These are phyloP conservation scores for Aphanomyces cochlioides DNA, from an alignment of 352 stramenopile species.

Conservation along the genomic window DNA sequence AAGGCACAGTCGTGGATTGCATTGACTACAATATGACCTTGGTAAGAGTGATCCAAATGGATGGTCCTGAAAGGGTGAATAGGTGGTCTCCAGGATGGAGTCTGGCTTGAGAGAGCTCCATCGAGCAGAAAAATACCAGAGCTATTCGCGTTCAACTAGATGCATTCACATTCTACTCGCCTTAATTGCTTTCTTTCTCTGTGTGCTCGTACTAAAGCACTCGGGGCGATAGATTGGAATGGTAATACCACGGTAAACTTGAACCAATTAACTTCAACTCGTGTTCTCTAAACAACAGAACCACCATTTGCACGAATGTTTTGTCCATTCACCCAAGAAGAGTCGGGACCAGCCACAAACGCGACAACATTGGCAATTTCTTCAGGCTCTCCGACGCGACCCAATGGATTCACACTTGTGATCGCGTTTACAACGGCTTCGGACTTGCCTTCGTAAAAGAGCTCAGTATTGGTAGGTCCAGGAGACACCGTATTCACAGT, in stretches of 20 bases:
- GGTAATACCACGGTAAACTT: too few relatives aligned
- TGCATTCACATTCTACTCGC: slow-evolving; percentile 67
- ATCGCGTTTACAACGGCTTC: slow-evolving; percentile 11
- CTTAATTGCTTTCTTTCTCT: slow-evolving; percentile 62
- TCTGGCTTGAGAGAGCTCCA: slow-evolving; percentile 58
- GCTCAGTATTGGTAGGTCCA: slow-evolving; percentile 23
- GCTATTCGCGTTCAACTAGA: slow-evolving; percentile 59
- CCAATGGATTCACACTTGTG: slow-evolving; percentile 12
- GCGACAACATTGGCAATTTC: slow-evolving; percentile 29
- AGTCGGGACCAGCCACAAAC: slow-evolving; percentile 24
- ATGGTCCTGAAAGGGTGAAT: not conserved
- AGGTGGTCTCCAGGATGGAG: slow-evolving; percentile 60
- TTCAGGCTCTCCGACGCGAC: slow-evolving; percentile 27
- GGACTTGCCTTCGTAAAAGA: slow-evolving; percentile 26
- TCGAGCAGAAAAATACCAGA: slow-evolving; percentile 56
- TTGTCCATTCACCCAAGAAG: slow-evolving; percentile 24
- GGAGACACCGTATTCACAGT: slow-evolving; percentile 25
- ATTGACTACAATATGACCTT: slow-evolving; percentile 88
- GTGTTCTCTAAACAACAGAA: slow-evolving; percentile 10
- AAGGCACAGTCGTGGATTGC: slow-evolving; percentile 74
- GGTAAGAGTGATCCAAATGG: slow-evolving; percentile 33
- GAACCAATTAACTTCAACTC: too few relatives aligned
- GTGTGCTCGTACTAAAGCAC: slow-evolving; percentile 66
- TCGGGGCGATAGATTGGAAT: not conserved
- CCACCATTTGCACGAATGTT: slow-evolving; percentile 28